Conservation (phyloP, 73 alveolate genomes). For the Blepharisma japonicum region DNA sequence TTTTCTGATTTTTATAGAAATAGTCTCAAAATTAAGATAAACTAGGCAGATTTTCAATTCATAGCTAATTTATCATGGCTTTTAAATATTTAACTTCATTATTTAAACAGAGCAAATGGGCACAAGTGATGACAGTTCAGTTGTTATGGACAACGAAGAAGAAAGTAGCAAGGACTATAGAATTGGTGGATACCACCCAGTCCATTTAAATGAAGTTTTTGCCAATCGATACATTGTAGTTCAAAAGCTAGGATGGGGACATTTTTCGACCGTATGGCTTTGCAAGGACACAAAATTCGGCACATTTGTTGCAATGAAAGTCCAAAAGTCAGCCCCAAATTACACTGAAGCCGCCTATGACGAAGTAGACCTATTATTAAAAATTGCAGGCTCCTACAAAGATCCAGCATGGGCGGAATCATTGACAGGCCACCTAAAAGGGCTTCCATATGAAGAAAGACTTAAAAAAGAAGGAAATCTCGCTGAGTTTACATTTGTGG, state of each 20-base stretch:
- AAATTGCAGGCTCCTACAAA: slow-evolving; percentile 43
- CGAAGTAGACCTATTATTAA: slow-evolving; percentile 54
- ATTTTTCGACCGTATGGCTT: slow-evolving; percentile 88
- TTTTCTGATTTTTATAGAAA: too few species aligned
- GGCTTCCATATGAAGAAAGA: slow-evolving; percentile 39
- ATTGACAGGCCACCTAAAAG: slow-evolving; percentile 69
- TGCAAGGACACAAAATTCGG: slow-evolving; percentile 80
- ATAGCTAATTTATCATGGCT: too few species aligned
- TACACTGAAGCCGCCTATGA: slow-evolving; percentile 79
- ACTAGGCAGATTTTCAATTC: too few species aligned
- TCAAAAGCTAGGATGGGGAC: slow-evolving; percentile 93
- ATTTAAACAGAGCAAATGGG: too few species aligned
- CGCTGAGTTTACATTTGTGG: slow-evolving; percentile 81
- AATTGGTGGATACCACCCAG: slow-evolving; percentile 87
- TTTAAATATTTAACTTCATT: too few species aligned
- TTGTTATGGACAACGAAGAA: slow-evolving; percentile 45
- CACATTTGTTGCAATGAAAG: slow-evolving; percentile 85
- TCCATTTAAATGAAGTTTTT: slow-evolving; percentile 87
- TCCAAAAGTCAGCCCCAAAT: slow-evolving; percentile 80
- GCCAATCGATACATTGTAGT: slow-evolving; percentile 80
- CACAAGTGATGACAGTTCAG: slow-evolving; percentile 12
- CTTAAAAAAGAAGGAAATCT: slow-evolving; percentile 39
- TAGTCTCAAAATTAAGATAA: too few species aligned
- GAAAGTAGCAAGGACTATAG: slow-evolving; percentile 69
- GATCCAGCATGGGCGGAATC: slow-evolving; percentile 68